phyloP scores from a whole-genome alignment of 176 grass and related monocot species.

The Bromus sterilis region DNA sequence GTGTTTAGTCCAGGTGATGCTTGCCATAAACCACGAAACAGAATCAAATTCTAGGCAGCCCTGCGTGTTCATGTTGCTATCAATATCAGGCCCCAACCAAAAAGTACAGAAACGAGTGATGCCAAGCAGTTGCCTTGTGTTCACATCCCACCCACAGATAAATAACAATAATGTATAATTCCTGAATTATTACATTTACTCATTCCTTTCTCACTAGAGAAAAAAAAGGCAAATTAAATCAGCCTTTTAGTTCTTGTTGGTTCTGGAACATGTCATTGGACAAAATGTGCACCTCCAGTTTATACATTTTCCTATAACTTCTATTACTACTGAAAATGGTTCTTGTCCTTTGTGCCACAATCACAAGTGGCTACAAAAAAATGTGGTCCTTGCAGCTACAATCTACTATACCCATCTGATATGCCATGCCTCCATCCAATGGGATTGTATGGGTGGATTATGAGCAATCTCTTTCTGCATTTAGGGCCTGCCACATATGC shows the following conservation, averaged over 20 bases:
- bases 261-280: neutral
- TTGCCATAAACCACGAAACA: slow-evolving; percentile 1
- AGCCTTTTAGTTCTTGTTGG: neutral
- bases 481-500: slow-evolving; percentile 24
- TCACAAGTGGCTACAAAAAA: slow-evolving; percentile 16
- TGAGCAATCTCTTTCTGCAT: slow-evolving; percentile 18
- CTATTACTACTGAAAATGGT: neutral
- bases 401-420: neutral
- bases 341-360: neutral
- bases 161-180: neutral
- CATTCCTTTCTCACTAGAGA: neutral
- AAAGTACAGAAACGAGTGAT: neutral
- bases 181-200: neutral
- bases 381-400: slow-evolving; percentile 19
- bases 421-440: slow-evolving; percentile 18
- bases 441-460: slow-evolving; percentile 16
- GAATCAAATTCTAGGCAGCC: neutral
- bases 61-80: slow-evolving; percentile 2
- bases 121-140: neutral
- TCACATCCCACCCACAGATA: slow-evolving; percentile 1
- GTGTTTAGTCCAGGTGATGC: neutral
- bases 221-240: neutral
- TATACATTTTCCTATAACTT: neutral
- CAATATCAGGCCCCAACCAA: slow-evolving; percentile 9
- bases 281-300: neutral